A percentile compares a stretch with the other conserved stretches of the same genome.
Evolutionary conservation across 768 basidiomycete genomes (phyloP).

Genomic region (Podaxis pistillaris): DNA sequence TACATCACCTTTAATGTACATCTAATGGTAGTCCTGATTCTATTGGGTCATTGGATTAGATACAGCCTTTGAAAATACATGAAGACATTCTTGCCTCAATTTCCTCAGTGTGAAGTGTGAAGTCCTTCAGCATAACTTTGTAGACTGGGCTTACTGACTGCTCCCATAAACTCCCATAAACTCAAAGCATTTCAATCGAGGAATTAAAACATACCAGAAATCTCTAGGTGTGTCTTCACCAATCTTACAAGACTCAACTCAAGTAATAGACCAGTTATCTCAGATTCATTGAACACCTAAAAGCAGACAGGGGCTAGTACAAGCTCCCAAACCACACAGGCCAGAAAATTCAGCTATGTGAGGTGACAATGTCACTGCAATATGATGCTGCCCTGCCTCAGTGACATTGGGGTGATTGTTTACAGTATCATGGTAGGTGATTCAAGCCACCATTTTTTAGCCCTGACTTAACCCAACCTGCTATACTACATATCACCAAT

Average conservation of each 20-base stretch:
- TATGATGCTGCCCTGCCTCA: too few relatives aligned
- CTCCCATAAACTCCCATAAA: conserved; percentile 31
- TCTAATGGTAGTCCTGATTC: conserved; percentile 36
- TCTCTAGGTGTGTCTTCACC: conserved; percentile 31
- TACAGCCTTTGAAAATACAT: neutral
- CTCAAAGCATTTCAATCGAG: neutral
- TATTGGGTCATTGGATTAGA: conserved; percentile 11
- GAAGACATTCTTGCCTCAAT: conserved; percentile 23
- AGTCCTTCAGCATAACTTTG: conserved; percentile 27
- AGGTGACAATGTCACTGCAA: conserved; percentile 9
- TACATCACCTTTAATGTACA: conserved; percentile 31
- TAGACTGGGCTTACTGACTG: conserved; percentile 33
- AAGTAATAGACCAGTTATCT: conserved; percentile 29
- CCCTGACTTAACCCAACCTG: too few relatives aligned
- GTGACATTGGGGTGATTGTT: too few relatives aligned
- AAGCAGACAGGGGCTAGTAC: conserved; percentile 35
- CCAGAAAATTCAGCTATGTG: conserved; percentile 31
- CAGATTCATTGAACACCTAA: conserved; percentile 29
- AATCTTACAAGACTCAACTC: conserved; percentile 29
- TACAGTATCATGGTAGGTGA: too few relatives aligned
- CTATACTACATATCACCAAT: too few relatives aligned
- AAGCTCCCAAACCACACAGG: conserved; percentile 27
- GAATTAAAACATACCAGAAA: conserved; percentile 28
- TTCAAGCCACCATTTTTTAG: too few relatives aligned
- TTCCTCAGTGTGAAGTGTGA: conserved; percentile 28